These are phyloP conservation scores for Yarrowia sp. DNA, from an alignment of 805 yeast species.

Conservation along the genomic window DNA sequence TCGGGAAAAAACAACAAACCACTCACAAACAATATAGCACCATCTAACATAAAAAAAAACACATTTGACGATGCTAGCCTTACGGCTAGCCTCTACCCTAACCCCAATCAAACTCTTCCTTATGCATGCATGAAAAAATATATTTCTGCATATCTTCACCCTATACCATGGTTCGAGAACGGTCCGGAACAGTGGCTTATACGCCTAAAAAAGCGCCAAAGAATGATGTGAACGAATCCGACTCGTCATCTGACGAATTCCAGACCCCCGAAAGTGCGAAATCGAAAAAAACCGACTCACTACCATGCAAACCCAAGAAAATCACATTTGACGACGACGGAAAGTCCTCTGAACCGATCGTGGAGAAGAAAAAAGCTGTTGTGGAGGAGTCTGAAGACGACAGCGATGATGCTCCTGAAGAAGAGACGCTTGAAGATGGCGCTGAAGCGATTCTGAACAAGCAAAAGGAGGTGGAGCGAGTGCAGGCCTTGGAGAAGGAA, in stretches of 20 bases:
- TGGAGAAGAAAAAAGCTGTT: constrained; percentile 3
- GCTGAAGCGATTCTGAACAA: constrained; percentile 26
- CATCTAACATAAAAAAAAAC: too few species aligned
- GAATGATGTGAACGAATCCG: background rate
- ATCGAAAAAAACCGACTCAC: background rate
- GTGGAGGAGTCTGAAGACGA: constrained; percentile 28
- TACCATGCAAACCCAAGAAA: background rate
- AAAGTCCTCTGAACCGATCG: background rate
- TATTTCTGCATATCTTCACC: background rate
- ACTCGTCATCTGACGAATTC: background rate
- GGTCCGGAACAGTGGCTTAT: constrained; percentile 9
- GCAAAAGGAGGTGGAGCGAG: constrained; percentile 25
- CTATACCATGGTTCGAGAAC: background rate
- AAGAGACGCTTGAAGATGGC: constrained; percentile 35
- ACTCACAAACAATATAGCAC: too few species aligned
- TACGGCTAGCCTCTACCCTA: too few species aligned
- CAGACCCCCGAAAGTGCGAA: background rate
- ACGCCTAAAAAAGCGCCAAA: background rate
- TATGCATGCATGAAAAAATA: background rate
- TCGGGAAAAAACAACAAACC: too few species aligned
- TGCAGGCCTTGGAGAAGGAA: constrained; percentile 26
- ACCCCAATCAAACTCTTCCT: background rate
- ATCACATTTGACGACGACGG: constrained; percentile 19
- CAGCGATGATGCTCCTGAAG: constrained; percentile 42
- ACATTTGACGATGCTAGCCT: too few species aligned